phyloP scores from a whole-genome alignment of 257 asterid species.

The Solanum tarijense region DNA sequence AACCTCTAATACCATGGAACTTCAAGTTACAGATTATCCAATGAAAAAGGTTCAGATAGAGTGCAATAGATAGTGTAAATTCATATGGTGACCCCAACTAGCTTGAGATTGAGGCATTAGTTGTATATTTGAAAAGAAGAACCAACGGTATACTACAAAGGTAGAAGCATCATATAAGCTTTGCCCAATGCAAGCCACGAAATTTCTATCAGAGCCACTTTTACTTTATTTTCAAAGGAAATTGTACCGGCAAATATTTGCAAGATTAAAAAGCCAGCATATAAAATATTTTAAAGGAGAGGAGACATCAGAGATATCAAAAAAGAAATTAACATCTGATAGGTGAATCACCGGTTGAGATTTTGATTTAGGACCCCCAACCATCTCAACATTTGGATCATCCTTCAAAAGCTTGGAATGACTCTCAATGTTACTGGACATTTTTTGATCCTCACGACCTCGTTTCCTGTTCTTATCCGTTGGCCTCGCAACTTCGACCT shows the following conservation, averaged over 20 bases:
- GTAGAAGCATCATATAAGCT: not conserved
- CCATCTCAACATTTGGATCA: conserved; percentile 10
- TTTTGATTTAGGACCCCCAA: conserved; percentile 15
- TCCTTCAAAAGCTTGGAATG: conserved; percentile 33
- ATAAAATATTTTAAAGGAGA: not conserved
- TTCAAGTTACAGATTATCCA: not conserved
- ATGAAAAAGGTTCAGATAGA: not conserved
- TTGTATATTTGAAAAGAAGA: not conserved
- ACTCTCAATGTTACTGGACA: conserved; percentile 23
- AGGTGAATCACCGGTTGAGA: conserved; percentile 32
- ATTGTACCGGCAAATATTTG: not conserved
- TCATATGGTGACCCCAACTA: not conserved
- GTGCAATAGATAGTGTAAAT: not conserved
- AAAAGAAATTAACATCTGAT: not conserved
- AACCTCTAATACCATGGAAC: not conserved
- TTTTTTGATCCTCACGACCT: conserved; percentile 52
- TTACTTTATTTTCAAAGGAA: not conserved
- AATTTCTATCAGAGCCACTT: not conserved
- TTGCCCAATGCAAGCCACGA: not conserved
- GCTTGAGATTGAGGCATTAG: not conserved
- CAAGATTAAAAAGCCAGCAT: not conserved
- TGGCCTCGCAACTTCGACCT: conserved; percentile 94
- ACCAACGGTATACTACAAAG: not conserved
- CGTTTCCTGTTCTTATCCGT: conserved; percentile 65
- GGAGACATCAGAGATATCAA: not conserved